phyloP scores from a whole-genome alignment of 257 asterid species.

The Petunia axillaris region DNA sequence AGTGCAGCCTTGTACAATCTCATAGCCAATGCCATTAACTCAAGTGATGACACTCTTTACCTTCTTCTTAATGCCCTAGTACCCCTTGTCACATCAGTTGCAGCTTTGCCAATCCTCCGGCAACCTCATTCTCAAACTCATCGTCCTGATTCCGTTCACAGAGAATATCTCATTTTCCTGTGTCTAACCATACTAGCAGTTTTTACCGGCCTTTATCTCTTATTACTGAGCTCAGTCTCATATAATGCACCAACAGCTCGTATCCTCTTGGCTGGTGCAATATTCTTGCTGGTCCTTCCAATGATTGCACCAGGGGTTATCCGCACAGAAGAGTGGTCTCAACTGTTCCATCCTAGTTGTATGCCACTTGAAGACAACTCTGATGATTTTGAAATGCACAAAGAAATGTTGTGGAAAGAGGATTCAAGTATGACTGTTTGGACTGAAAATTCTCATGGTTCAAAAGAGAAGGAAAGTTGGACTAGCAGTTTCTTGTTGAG shows the following conservation, averaged over 20 bases:
- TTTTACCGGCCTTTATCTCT: conserved; percentile 59
- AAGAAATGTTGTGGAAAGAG: conserved; percentile 31
- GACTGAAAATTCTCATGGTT: conserved; percentile 19
- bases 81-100: conserved; percentile 47
- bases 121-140: conserved; percentile 36
- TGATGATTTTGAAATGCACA: conserved; percentile 36
- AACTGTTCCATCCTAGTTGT: conserved; percentile 25
- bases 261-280: conserved; percentile 43
- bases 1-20: conserved; percentile 69
- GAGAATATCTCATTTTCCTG: conserved; percentile 42
- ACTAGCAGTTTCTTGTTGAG: conserved; percentile 23
- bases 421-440: conserved; percentile 18
- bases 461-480: conserved; percentile 33
- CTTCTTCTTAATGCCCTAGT: conserved; percentile 63
- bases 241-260: conserved; percentile 38
- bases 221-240: conserved; percentile 39
- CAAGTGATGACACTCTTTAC: conserved; percentile 40
- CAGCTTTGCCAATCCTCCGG: conserved; percentile 39
- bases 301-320: conserved; percentile 33
- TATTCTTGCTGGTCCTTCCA: conserved; percentile 52
- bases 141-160: conserved; percentile 27
- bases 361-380: conserved; percentile 19
- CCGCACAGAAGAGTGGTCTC: conserved; percentile 31
- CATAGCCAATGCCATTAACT: conserved; percentile 52
- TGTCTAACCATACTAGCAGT: conserved; percentile 44